phyloP scores from a whole-genome alignment of 2,329 filamentous ascomycete species.

The Hypoxylon sp. region DNA sequence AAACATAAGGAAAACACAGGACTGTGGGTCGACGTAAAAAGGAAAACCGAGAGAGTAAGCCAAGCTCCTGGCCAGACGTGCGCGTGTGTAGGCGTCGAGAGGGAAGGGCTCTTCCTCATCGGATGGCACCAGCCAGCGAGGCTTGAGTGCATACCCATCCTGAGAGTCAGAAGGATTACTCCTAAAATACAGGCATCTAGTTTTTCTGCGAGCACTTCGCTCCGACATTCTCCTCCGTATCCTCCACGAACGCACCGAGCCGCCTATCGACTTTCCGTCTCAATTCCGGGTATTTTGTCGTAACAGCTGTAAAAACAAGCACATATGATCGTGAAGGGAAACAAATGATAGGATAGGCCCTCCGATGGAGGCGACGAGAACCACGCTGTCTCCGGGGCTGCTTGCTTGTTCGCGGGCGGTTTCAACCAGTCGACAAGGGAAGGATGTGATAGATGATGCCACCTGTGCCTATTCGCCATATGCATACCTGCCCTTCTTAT shows the following conservation, averaged over 20 bases:
- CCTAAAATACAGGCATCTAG: conserved; percentile 55
- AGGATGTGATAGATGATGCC: conserved; percentile 43
- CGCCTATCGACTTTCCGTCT: conserved; percentile 44
- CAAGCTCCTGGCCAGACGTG: conserved; percentile 49
- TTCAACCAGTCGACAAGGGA: conserved; percentile 37
- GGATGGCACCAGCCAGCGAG: conserved; percentile 45
- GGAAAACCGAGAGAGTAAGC: conserved; percentile 49
- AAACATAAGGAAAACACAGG: conserved; percentile 50
- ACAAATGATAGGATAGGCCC: conserved; percentile 43
- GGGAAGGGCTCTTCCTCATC: conserved; percentile 35
- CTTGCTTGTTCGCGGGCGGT: conserved; percentile 27
- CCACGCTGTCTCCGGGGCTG: conserved; percentile 33
- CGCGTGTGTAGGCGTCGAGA: conserved; percentile 47
- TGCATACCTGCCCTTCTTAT: conserved; percentile 43
- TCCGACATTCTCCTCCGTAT: conserved; percentile 50
- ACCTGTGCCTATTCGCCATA: conserved; percentile 46
- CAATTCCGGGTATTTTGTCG: conserved; percentile 51
- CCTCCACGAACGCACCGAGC: conserved; percentile 46
- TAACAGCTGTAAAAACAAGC: conserved; percentile 47
- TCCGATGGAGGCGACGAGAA: conserved; percentile 36
- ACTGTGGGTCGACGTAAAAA: conserved; percentile 48
- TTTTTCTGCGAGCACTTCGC: conserved; percentile 37
- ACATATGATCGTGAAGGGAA: conserved; percentile 45
- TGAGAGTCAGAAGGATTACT: conserved; percentile 44
- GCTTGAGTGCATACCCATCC: conserved; percentile 29